Evolutionary conservation across 228 moss, liverwort and hornwort species (phyloP).

Genomic region (Sphagnum magellanicum): DNA sequence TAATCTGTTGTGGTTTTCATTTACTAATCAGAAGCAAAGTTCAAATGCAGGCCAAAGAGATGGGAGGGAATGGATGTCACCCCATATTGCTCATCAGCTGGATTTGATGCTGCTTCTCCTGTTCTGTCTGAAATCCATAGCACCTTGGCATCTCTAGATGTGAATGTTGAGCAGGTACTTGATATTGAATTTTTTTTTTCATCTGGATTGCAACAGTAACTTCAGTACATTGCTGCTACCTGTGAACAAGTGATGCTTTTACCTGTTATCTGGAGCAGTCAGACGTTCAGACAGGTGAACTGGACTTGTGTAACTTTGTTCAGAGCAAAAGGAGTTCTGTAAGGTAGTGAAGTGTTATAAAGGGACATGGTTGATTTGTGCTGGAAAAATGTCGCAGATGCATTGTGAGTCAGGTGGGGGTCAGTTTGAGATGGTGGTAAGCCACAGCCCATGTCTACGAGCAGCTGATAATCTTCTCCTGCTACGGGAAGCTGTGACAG

Average conservation of each 20-base stretch:
- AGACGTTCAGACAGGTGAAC: too few relatives aligned
- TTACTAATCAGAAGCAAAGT: background rate
- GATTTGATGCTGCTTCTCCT: conserved; percentile 31
- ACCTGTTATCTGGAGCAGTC: too few relatives aligned
- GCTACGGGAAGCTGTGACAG: conserved; percentile 65
- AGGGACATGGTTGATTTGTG: too few relatives aligned
- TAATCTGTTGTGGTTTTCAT: too few relatives aligned
- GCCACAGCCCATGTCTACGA: conserved; percentile 44
- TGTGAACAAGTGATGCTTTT: too few relatives aligned
- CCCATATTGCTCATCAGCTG: conserved; percentile 49
- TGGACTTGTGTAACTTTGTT: too few relatives aligned
- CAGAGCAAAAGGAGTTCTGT: too few relatives aligned
- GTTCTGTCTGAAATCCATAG: conserved; percentile 43
- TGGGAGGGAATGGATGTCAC: conserved; percentile 38
- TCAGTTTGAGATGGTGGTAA: conserved; percentile 66
- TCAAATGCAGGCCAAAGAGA: conserved; percentile 15
- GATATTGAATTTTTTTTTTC: background rate
- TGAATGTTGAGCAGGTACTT: conserved; percentile 44
- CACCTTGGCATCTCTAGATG: conserved; percentile 29
- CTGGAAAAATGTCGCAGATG: conserved; percentile 33
- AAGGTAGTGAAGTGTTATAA: too few relatives aligned
- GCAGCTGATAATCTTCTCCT: conserved; percentile 76
- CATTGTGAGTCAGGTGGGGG: conserved; percentile 81
- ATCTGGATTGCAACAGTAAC: too few relatives aligned
- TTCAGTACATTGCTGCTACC: too few relatives aligned